Conservation (phyloP, 306 rosid species). For the Argentina anserina region DNA sequence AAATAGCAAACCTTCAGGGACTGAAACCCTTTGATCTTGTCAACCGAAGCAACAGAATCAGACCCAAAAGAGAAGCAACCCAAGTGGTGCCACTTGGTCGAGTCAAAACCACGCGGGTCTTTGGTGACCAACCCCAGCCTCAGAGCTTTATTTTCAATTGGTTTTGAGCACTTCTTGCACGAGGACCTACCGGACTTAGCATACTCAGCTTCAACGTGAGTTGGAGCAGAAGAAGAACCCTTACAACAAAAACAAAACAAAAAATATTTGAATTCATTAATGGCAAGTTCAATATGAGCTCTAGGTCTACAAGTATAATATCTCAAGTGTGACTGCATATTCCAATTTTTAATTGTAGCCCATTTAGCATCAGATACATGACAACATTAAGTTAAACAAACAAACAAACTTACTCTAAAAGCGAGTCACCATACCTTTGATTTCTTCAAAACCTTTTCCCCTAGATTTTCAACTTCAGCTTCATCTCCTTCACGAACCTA, state of each 20-base stretch:
- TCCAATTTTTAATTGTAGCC: neutral
- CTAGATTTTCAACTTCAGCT: slow-evolving; percentile 32
- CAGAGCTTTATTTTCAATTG: slow-evolving; percentile 35
- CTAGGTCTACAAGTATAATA: neutral
- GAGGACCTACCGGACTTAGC: slow-evolving; percentile 61
- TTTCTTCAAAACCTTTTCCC: slow-evolving; percentile 37
- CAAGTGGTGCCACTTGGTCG: slow-evolving; percentile 63
- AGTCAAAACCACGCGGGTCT: slow-evolving; percentile 32
- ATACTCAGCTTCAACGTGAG: slow-evolving; percentile 34
- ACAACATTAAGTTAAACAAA: neutral
- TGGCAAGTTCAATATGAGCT: neutral
- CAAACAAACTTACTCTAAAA: neutral
- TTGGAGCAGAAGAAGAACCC: neutral
- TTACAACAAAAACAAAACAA: neutral
- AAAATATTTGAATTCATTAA: neutral
- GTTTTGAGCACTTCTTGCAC: slow-evolving; percentile 56
- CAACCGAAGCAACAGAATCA: slow-evolving; percentile 25
- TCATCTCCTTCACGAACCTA: slow-evolving; percentile 36
- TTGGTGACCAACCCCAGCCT: slow-evolving; percentile 44
- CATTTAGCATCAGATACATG: neutral
- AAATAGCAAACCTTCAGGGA: slow-evolving; percentile 40
- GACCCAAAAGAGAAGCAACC: slow-evolving; percentile 43
- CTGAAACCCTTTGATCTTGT: slow-evolving; percentile 50
- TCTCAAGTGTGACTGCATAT: neutral
- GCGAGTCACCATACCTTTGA: slow-evolving; percentile 31